phyloP scores from a whole-genome alignment of 1,139 yeast genomes.

The Hansenula anomala region DNA sequence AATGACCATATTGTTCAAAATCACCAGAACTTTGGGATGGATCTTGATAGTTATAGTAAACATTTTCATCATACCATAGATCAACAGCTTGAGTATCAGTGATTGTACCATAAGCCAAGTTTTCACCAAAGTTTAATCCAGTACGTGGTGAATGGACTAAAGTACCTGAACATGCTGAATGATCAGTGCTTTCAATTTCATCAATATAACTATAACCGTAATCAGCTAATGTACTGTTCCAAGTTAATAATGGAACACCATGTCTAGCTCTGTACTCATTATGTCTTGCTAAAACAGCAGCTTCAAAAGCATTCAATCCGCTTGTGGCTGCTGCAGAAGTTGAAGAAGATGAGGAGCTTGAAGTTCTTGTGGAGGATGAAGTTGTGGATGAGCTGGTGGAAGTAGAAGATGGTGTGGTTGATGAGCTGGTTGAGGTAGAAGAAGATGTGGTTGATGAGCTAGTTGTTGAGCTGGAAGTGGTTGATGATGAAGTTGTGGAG shows the following conservation, averaged over 20 bases:
- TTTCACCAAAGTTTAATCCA: constrained; percentile 53
- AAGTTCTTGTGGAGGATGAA: constrained; percentile 17
- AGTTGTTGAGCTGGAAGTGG: constrained; percentile 19
- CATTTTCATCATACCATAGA: constrained; percentile 64
- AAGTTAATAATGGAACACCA: constrained; percentile 39
- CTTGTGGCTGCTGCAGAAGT: constrained; percentile 20
- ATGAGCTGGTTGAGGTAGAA: constrained; percentile 9
- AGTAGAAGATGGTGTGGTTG: constrained; percentile 16
- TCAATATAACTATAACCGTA: constrained; percentile 46
- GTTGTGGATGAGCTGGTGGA: constrained; percentile 16
- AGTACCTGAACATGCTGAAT: constrained; percentile 50
- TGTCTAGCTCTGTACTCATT: constrained; percentile 52
- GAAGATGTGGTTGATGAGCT: constrained; percentile 16
- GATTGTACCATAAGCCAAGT: constrained; percentile 54
- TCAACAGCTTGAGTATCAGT: constrained; percentile 47
- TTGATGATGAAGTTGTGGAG: constrained; percentile 16
- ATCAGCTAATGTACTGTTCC: constrained; percentile 40
- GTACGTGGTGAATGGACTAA: constrained; percentile 53
- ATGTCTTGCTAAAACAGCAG: constrained; percentile 44
- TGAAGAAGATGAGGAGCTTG: constrained; percentile 16
- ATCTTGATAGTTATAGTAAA: constrained; percentile 39
- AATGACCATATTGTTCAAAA: constrained; percentile 44
- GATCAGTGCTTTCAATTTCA: constrained; percentile 35
- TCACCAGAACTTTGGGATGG: constrained; percentile 41
- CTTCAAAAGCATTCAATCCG: constrained; percentile 24